Base-by-base conservation (phyloP, 1,139 yeast genomes). In the Sugiyamaella sp. region DNA sequence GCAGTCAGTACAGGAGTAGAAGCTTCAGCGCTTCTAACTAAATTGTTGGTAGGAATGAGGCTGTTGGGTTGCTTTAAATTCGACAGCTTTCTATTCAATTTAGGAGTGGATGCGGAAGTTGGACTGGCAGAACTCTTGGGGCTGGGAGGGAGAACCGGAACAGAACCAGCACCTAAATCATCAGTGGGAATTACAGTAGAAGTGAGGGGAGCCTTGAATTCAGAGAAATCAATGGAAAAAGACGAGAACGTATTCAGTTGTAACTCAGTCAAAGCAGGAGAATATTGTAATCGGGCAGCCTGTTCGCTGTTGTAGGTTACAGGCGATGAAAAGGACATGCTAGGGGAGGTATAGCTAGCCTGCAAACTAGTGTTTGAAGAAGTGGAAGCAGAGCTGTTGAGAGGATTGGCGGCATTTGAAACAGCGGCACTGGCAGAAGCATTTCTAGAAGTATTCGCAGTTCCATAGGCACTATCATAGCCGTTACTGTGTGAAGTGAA, bases 81-180 rank as follows among this genome's bases (percentile, higher is more conserved):
- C 8, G 43, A 38, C 19, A 29, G n/a, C 19, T 37, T 46, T 16
- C 22, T 46, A 14, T 37, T 46, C 4, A 33, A 25, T 9, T 17
- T 46, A 8, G 49, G 49, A 4, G 35, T 9, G 10, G n/a, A 9
- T 2, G 37, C 38, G 19, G 47, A 24, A 12, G 25, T 19, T 27
- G 50, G 45, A 16, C 44, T 46, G 19, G 33, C 45, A 46, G 10
- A 38, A 27, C 50, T 46, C 37, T 38, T 46, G 1, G 50, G 50
- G 39, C 50, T 46, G 25, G 44, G 45, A 24, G 50, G 50, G 9
- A 39, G 44, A 20, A 39, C 14, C 2, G 46, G n/a, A 21, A 27
- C 9, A 24, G 29, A n/a, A 17, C 14, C 35, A 33, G 32, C 6
- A 4, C 35, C 10, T 3, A 43, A 5, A 9, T 29, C 21, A n/a